A percentile compares a stretch with the other conserved stretches of the same genome.
These are phyloP conservation scores for Rhodotorula kratochvilovae DNA, from an alignment of 768 basidiomycete species.

Conservation along the genomic window DNA sequence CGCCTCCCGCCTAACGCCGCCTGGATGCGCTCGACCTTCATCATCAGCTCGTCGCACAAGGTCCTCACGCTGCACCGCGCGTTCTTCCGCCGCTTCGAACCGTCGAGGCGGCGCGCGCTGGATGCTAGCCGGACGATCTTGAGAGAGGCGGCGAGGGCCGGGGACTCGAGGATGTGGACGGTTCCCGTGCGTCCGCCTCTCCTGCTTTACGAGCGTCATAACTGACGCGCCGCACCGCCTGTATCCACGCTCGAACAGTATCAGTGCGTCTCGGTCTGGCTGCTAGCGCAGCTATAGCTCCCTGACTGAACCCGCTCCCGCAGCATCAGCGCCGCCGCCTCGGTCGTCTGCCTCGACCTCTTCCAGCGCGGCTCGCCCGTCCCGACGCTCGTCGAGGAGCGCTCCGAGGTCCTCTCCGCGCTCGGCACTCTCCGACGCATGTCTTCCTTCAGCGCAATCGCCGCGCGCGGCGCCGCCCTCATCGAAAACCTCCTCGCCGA, in stretches of 20 bases:
- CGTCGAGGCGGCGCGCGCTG: slow-evolving; percentile 4
- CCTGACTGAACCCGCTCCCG: background rate
- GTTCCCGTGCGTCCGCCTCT: background rate
- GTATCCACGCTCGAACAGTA: background rate
- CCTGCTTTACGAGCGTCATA: background rate
- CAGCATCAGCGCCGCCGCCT: slow-evolving; percentile 15
- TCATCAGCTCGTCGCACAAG: slow-evolving; percentile 15
- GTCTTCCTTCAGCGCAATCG: slow-evolving; percentile 7
- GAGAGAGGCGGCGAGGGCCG: background rate
- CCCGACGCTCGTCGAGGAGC: slow-evolving; percentile 3
- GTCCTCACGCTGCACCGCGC: slow-evolving; percentile 8
- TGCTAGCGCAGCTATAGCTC: background rate
- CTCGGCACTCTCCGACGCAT: background rate
- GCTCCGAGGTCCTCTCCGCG: background rate
- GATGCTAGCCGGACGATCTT: slow-evolving; percentile 11
- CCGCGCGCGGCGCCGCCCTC: slow-evolving; percentile 7
- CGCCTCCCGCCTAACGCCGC: slow-evolving; percentile 8
- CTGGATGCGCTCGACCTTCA: slow-evolving; percentile 12
- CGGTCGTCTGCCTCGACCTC: slow-evolving; percentile 22
- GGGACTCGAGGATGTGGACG: slow-evolving; percentile 9
- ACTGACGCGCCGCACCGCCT: background rate
- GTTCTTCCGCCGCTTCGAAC: slow-evolving; percentile 11
- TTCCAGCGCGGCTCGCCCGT: slow-evolving; percentile 15
- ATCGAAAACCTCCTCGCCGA: slow-evolving; percentile 12
- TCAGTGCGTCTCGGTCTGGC: slow-evolving; percentile 55